Evolutionary conservation across 495 filamentous ascomycete genomes (phyloP).

Genomic region (Annulohypoxylon stygium): DNA sequence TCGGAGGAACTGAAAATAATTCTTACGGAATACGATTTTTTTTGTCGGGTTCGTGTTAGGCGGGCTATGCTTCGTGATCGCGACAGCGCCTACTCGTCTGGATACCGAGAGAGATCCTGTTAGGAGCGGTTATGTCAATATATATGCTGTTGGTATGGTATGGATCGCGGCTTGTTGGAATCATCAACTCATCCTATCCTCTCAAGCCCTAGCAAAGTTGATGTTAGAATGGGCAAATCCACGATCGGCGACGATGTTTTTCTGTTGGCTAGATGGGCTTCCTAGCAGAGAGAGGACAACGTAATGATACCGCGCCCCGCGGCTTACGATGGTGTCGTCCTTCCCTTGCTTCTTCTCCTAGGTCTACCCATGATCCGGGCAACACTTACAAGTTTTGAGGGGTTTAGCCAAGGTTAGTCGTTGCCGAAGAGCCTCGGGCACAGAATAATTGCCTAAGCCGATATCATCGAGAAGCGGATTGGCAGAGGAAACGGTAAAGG

Average conservation of each 20-base stretch:
- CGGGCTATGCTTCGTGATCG: neutral
- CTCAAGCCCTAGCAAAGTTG: neutral
- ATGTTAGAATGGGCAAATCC: neutral
- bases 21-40: neutral
- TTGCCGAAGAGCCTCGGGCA: neutral
- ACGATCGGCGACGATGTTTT: neutral
- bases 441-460: neutral
- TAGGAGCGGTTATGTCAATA: neutral
- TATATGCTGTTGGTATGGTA: slow-evolving; percentile 1
- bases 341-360: neutral
- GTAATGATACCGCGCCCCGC: neutral
- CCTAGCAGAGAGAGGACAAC: neutral
- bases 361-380: neutral
- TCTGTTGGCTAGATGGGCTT: neutral
- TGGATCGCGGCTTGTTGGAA: neutral
- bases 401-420: neutral
- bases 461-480: neutral
- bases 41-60: neutral
- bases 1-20: neutral
- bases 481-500: neutral
- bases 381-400: neutral
- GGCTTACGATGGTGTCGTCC: neutral
- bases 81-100: neutral
- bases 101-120: slow-evolving; percentile 2
- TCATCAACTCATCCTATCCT: neutral